Conservation (phyloP, 2,329 filamentous ascomycete genomes). For the Diaporthe sp. region DNA sequence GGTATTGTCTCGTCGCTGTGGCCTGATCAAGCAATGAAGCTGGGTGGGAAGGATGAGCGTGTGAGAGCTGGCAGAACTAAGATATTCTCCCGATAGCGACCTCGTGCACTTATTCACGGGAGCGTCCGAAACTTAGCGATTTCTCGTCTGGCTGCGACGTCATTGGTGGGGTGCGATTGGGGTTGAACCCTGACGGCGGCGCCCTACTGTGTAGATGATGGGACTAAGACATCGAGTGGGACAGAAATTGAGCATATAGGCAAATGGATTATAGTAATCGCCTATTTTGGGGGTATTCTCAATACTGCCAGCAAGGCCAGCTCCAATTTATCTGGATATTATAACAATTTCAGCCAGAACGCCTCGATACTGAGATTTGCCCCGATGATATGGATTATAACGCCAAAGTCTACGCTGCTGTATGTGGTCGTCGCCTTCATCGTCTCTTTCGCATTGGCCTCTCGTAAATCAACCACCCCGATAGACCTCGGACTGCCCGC, state of each 20-base stretch:
- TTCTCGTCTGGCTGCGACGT: constrained; percentile 21
- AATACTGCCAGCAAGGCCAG: neutral
- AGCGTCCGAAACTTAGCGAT: constrained; percentile 1
- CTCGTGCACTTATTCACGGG: constrained; percentile 22
- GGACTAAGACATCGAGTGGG: neutral
- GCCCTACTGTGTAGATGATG: neutral
- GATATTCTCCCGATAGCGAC: neutral
- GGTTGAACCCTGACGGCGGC: neutral
- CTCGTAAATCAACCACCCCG: constrained; percentile 3
- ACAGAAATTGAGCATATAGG: too few species aligned
- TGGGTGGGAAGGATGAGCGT: neutral
- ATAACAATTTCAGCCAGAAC: neutral
- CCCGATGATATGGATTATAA: neutral
- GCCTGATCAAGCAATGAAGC: neutral
- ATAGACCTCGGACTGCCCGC: constrained; percentile 45
- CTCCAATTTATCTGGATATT: neutral
- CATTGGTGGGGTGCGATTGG: constrained; percentile 27
- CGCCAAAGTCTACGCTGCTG: constrained; percentile 20
- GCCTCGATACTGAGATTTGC: neutral
- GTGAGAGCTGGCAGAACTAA: constrained; percentile 4
- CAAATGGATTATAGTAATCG: too few species aligned
- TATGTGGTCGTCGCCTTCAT: constrained; percentile 3
- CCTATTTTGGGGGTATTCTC: neutral
- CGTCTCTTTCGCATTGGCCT: neutral
- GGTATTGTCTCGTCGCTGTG: neutral